Base-by-base conservation (phyloP, 257 asterid species). In the Striga asiatica region DNA sequence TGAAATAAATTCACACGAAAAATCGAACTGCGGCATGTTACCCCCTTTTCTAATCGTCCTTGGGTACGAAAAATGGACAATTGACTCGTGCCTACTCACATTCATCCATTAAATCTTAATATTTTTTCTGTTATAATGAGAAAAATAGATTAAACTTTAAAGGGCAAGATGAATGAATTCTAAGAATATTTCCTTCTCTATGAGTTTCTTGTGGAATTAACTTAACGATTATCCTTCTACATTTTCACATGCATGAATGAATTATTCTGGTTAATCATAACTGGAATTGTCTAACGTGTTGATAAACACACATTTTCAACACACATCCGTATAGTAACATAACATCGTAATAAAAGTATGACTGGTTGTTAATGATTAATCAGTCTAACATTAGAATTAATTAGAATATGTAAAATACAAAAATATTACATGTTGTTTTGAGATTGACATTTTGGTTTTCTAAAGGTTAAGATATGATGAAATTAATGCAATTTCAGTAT, bases 1-100 rank as follows among this genome's bases (percentile, higher is more conserved):
- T 1, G 4, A 47, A 20, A 17, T 20, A 50, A 69, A 6, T 29
- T 35, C 49, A 66, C 62, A 34, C 37, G 47, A 65, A 57, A 50
- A 57, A 50, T 60, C 54, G 68, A 64, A 47, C 50, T 74, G 84
- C n/a, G n/a, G n/a, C 95, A 86, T 81, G 94, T 86, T 83, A 83
- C 88, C 66, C 76, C 27, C 48, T 10, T 17, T 74, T 54, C 61
- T 57, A 60, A 61, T 73, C 71, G 63, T 71, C 75, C 65, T 66
- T 16, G 22, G 32, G 68, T 79, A 64, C 75, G 65, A 77, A 48
- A 24, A 54, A 67, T 71, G 56, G 45, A 68, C 61, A 60, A 64
- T 5, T 68, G 78, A 68, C 75, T 73, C 35, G 54, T 64, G 41
- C 71, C 69, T 46, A 47, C 51, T 46, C 62, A 46, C 69, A 61